Base-by-base conservation (phyloP, 768 basidiomycete species). In the Lactarius akahatsu region DNA sequence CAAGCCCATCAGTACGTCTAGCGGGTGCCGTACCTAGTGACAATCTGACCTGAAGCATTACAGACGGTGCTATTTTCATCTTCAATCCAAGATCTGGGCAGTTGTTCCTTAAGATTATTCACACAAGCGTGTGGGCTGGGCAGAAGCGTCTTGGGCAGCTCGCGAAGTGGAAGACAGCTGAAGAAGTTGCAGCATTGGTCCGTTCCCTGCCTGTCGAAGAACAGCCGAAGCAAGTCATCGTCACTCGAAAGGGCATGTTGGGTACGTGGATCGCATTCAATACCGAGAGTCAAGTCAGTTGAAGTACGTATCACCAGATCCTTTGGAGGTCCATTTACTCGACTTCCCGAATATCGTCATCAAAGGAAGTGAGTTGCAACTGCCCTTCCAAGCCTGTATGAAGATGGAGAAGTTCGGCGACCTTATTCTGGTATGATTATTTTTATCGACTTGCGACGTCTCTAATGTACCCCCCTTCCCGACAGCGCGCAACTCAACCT, bases 341-440 rank as follows among this genome's bases (percentile, higher is more conserved):
- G 97, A 99, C 79, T 99, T 99, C 89, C 97, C 97, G 60, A 99
- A 99, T 78, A 99, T 99, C 71, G 97, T 99, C 77, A 99, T 99
- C 83, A 98, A 98, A 80, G 97, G 97, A 65, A 95, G 92, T 71
- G 97, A 99, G 76, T 81, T 99, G 57, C 97, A 99, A 73, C 81
- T 98, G 64, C 97, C 97, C 0, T 99, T 99, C 95, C 96, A 98
- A 78, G 96, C 97, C 18, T 96, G 95, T 72, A 95, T 99, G 93
- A 98, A 98, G 83, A 96, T 98, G 90, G 97, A 99, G 85, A 98
- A 98, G 78, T 98, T 99, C 71, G 97, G 97, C 80, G 97, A 99
- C 76, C 81, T 99, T 68, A 98, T 98, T 70, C 76, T 98, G 76
- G 89, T 89, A 74, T 60, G 82, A 72, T 38, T 20, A 40, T 32